Evolutionary conservation across 225 moss, liverwort and hornwort species (phyloP), one percentile per base, ranked within the genome.

Genomic region (Sphagnum contortum): DNA sequence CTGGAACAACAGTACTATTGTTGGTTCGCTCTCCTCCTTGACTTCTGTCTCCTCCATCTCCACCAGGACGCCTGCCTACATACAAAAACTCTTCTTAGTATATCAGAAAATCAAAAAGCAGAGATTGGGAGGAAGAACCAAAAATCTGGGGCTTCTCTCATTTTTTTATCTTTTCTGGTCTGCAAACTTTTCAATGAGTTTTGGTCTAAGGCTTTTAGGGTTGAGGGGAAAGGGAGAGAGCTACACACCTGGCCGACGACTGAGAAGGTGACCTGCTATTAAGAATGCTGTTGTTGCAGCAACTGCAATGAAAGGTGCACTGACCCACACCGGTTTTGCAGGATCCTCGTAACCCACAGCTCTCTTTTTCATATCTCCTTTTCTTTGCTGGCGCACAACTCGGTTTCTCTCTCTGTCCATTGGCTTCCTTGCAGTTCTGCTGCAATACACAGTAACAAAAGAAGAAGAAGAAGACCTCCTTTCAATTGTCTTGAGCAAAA

Each of bases 291-390:
- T 29, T 52, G 87, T 87, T 48, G 94, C 91, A 9, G 89, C 94
- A 60, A 89, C 79, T 49, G 89, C 83, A 91, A 94, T 89, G 64
- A 89, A 80, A 66, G 94, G 89, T 69, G 83, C 87, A 66, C 80
- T 91, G 51, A 94, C 83, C 72, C 89, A 78, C 48, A 85, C 94
- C 0, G 91, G 94, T 69, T 94, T 94, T 44, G 94, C 91, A 75
- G 77, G 88, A 63, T 94, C 91, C 78, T 94, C 89, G 62, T 83
- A 91, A 67, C 82, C 89, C 5, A 91, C 86, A 50, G 89, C 79
- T 60, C 94, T 81, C 75, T 77, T 63, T 8, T 29, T 29, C 29
- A 29, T 29, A 29, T 29, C 29, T 29, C 29, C 29, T 29, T 29
- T 29, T 29, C 29, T 29, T 29, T 29, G 29, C 29, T 29, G 29